Percentiles rank a stretch among this genome's conserved stretches.
These are phyloP conservation scores for Melanopsichium pennsylvanicum DNA, from an alignment of 1,284 basidiomycete genomes.

Conservation along the genomic window DNA sequence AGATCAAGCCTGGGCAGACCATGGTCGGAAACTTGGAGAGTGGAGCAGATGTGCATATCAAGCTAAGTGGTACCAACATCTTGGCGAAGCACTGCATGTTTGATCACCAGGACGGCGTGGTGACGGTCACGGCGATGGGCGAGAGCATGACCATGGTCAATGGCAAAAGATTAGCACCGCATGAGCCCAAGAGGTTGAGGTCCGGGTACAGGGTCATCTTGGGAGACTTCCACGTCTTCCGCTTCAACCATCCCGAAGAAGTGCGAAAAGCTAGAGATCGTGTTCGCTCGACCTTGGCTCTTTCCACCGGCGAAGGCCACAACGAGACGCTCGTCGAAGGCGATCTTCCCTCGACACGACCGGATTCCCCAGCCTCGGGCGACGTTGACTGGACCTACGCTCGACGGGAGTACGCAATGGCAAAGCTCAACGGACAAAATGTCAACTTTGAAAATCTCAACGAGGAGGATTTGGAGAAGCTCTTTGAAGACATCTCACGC, in stretches of 20 bases:
- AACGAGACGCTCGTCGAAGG: constrained; percentile 46
- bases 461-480: constrained; percentile 61
- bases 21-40: constrained; percentile 68
- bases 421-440: constrained; percentile 57
- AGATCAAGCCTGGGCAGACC: constrained; percentile 87
- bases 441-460: constrained; percentile 60
- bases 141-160: constrained; percentile 87
- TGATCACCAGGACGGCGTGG: constrained; percentile 83
- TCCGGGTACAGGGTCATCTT: constrained; percentile 96
- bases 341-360: constrained; percentile 36
- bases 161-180: constrained; percentile 71
- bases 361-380: constrained; percentile 56
- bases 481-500: constrained; percentile 59
- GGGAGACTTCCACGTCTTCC: constrained; percentile 95
- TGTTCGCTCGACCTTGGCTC: constrained; percentile 50
- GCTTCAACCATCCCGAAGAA: constrained; percentile 75
- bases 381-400: constrained; percentile 63
- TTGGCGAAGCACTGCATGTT: constrained; percentile 90
- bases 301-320: constrained; percentile 46
- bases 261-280: constrained; percentile 55
- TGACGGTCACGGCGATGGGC: constrained; percentile 79
- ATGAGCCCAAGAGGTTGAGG: constrained; percentile 69
- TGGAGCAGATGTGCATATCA: constrained; percentile 71
- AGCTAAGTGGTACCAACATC: constrained; percentile 90
- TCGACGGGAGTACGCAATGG: constrained; percentile 54